Conservation (phyloP, 352 stramenopile species). For the Saprolegnia parasitica region DNA sequence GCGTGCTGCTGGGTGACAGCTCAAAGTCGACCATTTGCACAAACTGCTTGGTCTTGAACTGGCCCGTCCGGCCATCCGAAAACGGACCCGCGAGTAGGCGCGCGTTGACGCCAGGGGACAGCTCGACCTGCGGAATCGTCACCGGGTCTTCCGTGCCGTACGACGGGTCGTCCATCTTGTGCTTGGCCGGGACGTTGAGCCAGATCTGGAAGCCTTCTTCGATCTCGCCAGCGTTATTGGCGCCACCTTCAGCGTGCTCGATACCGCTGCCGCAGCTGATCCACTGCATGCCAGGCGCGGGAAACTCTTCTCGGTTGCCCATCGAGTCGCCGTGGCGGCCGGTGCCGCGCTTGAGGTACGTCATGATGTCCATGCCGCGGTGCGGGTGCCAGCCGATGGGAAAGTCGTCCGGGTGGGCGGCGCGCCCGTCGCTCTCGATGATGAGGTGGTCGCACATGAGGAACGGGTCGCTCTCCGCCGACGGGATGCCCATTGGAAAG, state of each 20-base stretch:
- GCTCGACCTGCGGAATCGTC: constrained; percentile 2
- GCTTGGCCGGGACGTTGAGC: constrained; percentile 6
- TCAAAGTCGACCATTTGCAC: constrained; percentile 28
- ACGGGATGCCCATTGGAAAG: constrained; percentile 35
- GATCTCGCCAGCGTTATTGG: not conserved
- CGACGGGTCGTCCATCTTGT: constrained; percentile 26
- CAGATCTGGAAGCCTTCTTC: constrained; percentile 23
- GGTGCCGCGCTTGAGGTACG: constrained; percentile 35
- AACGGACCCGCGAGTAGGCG: constrained; percentile 20
- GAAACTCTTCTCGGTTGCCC: constrained; percentile 42
- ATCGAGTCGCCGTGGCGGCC: constrained; percentile 39
- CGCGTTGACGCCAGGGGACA: constrained; percentile 1
- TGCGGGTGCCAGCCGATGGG: constrained; percentile 43
- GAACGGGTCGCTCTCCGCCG: constrained; percentile 37
- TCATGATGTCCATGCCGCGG: constrained; percentile 34
- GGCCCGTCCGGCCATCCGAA: constrained; percentile 4
- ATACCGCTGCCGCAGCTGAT: constrained; percentile 44
- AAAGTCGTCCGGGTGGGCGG: constrained; percentile 35
- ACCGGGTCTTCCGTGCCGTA: constrained; percentile 10
- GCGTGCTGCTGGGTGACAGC: not conserved
- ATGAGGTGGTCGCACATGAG: constrained; percentile 46
- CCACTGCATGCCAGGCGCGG: constrained; percentile 45
- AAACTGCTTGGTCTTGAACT: constrained; percentile 17
- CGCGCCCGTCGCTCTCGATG: constrained; percentile 29
- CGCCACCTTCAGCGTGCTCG: constrained; percentile 40